These are phyloP conservation scores for Strobilomyces echinocephalus DNA, from an alignment of 768 basidiomycete species.

Conservation along the genomic window DNA sequence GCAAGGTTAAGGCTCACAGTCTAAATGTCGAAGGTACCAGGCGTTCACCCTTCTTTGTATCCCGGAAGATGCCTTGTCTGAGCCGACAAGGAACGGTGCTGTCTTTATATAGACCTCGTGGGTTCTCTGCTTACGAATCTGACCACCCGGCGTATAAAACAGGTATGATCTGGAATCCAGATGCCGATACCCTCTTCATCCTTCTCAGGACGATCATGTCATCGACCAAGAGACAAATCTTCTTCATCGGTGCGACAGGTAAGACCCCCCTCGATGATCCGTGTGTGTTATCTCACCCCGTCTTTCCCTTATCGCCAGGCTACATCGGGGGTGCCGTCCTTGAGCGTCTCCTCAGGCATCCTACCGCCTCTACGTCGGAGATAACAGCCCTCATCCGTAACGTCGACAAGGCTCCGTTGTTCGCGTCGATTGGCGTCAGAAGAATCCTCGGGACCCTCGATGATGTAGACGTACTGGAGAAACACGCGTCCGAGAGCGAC, in stretches of 20 bases:
- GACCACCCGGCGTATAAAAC: not conserved
- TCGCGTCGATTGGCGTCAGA: conserved; percentile 19
- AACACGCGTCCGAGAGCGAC: conserved; percentile 40
- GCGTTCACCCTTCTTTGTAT: no score
- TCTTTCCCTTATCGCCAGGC: conserved; percentile 9
- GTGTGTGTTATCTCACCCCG: not conserved
- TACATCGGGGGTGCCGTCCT: conserved; percentile 30
- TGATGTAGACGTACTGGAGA: conserved; percentile 37
- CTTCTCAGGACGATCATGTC: not conserved
- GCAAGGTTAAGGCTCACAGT: no score
- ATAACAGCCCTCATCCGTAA: conserved; percentile 26
- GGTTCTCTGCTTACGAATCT: not conserved
- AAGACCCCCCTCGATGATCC: not conserved
- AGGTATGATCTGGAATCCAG: not conserved
- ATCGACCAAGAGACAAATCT: conserved; percentile 24
- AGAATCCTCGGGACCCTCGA: conserved; percentile 37
- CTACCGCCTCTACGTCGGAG: not conserved
- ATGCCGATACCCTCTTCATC: not conserved
- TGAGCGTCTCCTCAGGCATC: conserved; percentile 19
- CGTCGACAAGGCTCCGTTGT: conserved; percentile 10
- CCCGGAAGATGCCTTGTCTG: no score
- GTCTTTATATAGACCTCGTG: no score
- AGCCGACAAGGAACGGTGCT: no score
- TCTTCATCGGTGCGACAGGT: conserved; percentile 46
- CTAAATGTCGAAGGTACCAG: no score